Base-by-base conservation (phyloP, 2,329 filamentous ascomycete species). In the Pezicula radicicola region DNA sequence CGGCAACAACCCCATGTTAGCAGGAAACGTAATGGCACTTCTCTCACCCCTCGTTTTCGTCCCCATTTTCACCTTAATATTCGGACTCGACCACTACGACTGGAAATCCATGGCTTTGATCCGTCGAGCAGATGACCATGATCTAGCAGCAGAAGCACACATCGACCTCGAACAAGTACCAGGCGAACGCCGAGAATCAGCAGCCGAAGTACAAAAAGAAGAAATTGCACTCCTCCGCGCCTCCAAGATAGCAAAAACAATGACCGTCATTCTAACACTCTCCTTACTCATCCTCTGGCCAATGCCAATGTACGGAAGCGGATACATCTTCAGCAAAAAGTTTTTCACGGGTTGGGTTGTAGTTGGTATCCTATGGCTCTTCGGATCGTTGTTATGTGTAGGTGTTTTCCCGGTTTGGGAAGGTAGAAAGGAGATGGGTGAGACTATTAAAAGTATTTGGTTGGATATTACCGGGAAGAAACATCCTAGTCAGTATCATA, bases 331-430 rank as follows among this genome's bases (percentile, higher is more conserved):
- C 71, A 84, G 79, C 68, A 88, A 89, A 75, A 77, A 77, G 21
- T 94, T 94, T 75, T 94, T 93, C 70, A 89, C 87, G 0, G 88
- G 88, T 43, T 93, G 88, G 88, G 82, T 91, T 10, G 77, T 83
- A 1, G 81, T 90, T 8, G 87, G 86, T 9, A 88, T 94, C 50
- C 75, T 92, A 40, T 94, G 89, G 89, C 79, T 93, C 59, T 91
- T 91, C 67, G 83, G 80, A 61, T 88, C 84, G 3, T 73, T 85
- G 2, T 75, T 86, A 50, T 87, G 83, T 9, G 90, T 96, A 0
- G 90, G 89, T 0, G 37, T 96, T 0, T 96, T 87, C 69, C 92
- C 92, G 6, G 72, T 94, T 1, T 94, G 80, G 69, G 90, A 96
- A 66, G 89, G 91, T 0, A 74, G 91, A 2, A 70, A 76, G 51